phyloP scores from a whole-genome alignment of 2,329 filamentous ascomycete species.

The Penicillium sp. region DNA sequence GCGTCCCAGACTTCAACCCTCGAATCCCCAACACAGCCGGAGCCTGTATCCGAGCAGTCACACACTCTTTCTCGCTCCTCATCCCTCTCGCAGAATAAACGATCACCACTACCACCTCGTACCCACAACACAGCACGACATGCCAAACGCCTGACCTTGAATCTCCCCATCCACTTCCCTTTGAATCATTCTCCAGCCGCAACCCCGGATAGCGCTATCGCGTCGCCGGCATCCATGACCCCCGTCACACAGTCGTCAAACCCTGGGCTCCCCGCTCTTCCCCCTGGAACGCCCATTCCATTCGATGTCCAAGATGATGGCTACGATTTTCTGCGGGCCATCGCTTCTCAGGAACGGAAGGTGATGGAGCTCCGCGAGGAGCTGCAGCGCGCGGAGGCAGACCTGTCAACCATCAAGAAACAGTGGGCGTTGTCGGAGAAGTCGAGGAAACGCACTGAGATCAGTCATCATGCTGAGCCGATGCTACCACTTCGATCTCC shows the following conservation, averaged over 20 bases:
- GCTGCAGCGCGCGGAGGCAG: conserved; percentile 75
- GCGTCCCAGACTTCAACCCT: conserved; percentile 26
- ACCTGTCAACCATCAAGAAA: conserved; percentile 74
- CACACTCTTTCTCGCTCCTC: conserved; percentile 16
- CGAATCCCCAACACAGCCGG: conserved; percentile 12
- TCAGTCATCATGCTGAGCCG: conserved; percentile 59
- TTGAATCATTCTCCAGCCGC: conserved; percentile 22
- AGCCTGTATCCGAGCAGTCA: conserved; percentile 16
- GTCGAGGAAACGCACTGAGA: conserved; percentile 70
- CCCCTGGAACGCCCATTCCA: conserved; percentile 26
- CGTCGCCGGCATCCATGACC: conserved; percentile 35
- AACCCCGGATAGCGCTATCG: conserved; percentile 22
- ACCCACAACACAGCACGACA: conserved; percentile 40
- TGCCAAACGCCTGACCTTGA: conserved; percentile 47
- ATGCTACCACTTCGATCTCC: conserved; percentile 56
- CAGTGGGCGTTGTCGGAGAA: conserved; percentile 80
- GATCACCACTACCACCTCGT: conserved; percentile 35
- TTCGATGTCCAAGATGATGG: conserved; percentile 50
- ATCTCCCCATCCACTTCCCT: conserved; percentile 47
- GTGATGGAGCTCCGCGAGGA: conserved; percentile 92
- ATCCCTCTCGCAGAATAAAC: conserved; percentile 29
- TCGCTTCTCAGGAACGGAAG: conserved; percentile 86
- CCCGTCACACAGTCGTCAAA: conserved; percentile 34
- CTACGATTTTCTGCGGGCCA: conserved; percentile 76
- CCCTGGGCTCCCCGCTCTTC: conserved; percentile 28